Conservation (phyloP, 2,329 filamentous ascomycete genomes). For the Dactylellina sp. region DNA sequence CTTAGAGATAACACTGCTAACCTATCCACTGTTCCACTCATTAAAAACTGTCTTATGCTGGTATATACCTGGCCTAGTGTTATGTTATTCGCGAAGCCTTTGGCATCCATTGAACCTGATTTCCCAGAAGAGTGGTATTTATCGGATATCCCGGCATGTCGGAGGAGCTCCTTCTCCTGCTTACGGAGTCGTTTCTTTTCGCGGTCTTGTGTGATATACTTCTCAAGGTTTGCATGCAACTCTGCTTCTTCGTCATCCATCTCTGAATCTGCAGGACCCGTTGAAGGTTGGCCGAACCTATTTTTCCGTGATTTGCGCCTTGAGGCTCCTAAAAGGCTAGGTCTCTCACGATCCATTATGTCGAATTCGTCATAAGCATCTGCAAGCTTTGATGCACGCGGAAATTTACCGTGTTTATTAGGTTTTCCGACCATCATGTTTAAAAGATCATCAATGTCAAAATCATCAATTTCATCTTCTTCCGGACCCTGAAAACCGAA, state of each 20-base stretch:
- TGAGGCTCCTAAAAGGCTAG: slow-evolving; percentile 69
- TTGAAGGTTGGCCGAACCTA: slow-evolving; percentile 63
- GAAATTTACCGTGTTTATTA: slow-evolving; percentile 61
- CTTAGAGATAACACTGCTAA: slow-evolving; percentile 62
- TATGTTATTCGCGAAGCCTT: slow-evolving; percentile 80
- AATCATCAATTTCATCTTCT: slow-evolving; percentile 55
- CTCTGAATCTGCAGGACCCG: slow-evolving; percentile 64
- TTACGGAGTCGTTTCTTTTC: slow-evolving; percentile 78
- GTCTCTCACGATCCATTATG: slow-evolving; percentile 83
- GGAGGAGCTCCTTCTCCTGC: slow-evolving; percentile 75
- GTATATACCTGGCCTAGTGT: slow-evolving; percentile 75
- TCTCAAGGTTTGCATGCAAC: slow-evolving; percentile 71
- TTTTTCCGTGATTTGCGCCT: slow-evolving; percentile 73
- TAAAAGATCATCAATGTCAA: slow-evolving; percentile 69
- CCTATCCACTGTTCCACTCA: slow-evolving; percentile 71
- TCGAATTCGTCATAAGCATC: slow-evolving; percentile 75
- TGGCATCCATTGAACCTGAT: slow-evolving; percentile 68
- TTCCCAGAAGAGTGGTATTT: slow-evolving; percentile 66
- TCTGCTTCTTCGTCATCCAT: slow-evolving; percentile 76
- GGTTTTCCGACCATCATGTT: slow-evolving; percentile 61
- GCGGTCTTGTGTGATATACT: slow-evolving; percentile 75
- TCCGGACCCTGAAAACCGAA: slow-evolving; percentile 45
- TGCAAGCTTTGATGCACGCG: slow-evolving; percentile 65
- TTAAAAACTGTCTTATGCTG: slow-evolving; percentile 79
- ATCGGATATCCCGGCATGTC: slow-evolving; percentile 74